Evolutionary conservation across 106 monocot species (phyloP).

Genomic region (Hemerocallis citrina): DNA sequence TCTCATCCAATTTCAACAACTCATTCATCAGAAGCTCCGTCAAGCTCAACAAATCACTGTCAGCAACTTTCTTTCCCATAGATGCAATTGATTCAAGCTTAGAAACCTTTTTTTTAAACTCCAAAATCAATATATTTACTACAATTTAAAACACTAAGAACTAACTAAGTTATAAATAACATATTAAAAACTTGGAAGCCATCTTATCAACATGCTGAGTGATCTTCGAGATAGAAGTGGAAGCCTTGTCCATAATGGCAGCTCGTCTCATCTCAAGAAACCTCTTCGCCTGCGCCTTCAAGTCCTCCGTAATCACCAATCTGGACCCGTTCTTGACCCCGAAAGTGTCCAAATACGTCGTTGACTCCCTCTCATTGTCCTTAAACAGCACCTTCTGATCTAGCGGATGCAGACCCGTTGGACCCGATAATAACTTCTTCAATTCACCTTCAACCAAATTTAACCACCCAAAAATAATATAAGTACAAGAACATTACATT

Average conservation of each 20-base stretch:
- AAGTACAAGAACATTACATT: too few species aligned
- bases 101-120: too few species aligned
- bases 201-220: constrained; percentile 57
- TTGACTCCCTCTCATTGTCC: constrained; percentile 68
- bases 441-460: constrained; percentile 57
- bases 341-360: constrained; percentile 53
- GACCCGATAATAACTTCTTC: constrained; percentile 67
- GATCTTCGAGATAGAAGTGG: constrained; percentile 47
- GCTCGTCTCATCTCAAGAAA: constrained; percentile 52
- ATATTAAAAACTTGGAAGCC: constrained; percentile 52
- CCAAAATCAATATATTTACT: too few species aligned
- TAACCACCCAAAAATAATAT: constrained; percentile 3
- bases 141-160: too few species aligned
- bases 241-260: constrained; percentile 51
- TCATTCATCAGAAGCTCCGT: too few species aligned
- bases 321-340: constrained; percentile 87
- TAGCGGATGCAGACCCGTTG: constrained; percentile 64
- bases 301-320: constrained; percentile 55
- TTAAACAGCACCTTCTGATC: constrained; percentile 84
- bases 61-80: too few species aligned
- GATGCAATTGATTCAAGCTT: too few species aligned
- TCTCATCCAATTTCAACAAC: too few species aligned
- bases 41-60: too few species aligned
- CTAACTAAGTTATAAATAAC: too few species aligned
- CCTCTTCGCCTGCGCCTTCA: constrained; percentile 56